These are phyloP conservation scores for Chytriomyces confervae DNA, from an alignment of 192 early-diverging fungal genomes.

Conservation along the genomic window DNA sequence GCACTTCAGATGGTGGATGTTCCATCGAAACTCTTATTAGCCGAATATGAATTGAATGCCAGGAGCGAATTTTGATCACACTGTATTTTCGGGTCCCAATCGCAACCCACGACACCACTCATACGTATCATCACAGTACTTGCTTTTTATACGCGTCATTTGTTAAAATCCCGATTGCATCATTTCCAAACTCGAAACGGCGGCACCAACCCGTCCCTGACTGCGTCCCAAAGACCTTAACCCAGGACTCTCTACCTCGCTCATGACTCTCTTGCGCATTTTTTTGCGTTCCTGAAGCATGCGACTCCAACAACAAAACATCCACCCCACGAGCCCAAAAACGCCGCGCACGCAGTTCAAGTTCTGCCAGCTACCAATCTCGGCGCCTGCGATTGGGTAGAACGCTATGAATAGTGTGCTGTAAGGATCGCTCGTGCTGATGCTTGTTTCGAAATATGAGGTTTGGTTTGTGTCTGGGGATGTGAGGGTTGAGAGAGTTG, in stretches of 20 bases:
- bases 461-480: background rate
- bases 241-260: background rate
- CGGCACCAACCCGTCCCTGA: slow-evolving; percentile 1
- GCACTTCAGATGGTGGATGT: too few relatives aligned
- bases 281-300: slow-evolving; percentile 1
- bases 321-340: slow-evolving; percentile 28
- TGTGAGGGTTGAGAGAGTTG: background rate
- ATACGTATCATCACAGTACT: too few relatives aligned
- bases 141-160: too few relatives aligned
- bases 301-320: slow-evolving; percentile 26
- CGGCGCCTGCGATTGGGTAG: slow-evolving; percentile 19
- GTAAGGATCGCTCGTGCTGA: too few relatives aligned
- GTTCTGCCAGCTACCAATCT: slow-evolving; percentile 32
- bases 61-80: too few relatives aligned
- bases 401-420: background rate
- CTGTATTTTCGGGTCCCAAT: too few relatives aligned
- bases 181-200: background rate
- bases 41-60: too few relatives aligned
- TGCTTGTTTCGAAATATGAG: too few relatives aligned
- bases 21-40: too few relatives aligned
- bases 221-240: slow-evolving; percentile 27
- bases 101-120: too few relatives aligned
- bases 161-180: too few relatives aligned
- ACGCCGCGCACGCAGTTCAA: slow-evolving; percentile 24
- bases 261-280: background rate